Evolutionary conservation across 768 basidiomycete genomes (phyloP).

Genomic region (Mrakia gelida): DNA sequence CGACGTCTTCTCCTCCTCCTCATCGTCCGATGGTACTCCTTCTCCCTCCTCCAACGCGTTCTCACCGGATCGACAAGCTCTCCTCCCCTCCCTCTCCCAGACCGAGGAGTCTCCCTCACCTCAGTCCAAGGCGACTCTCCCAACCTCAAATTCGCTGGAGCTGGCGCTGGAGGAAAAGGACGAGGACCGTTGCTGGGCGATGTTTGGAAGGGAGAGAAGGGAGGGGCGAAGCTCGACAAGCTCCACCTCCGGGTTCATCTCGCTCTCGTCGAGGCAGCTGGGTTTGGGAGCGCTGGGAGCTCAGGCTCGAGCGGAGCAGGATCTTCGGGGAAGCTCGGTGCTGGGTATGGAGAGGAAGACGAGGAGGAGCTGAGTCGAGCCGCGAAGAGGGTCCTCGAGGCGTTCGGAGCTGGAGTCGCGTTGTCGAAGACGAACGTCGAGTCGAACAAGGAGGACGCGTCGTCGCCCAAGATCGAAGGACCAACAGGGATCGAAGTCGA

Average conservation of each 20-base stretch:
- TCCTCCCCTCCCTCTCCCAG: background rate
- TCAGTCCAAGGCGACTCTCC: background rate
- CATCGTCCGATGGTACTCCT: background rate
- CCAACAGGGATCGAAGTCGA: background rate
- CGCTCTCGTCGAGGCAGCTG: conserved; percentile 7
- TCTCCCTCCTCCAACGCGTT: conserved; percentile 1
- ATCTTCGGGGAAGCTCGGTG: background rate
- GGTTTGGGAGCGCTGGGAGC: background rate
- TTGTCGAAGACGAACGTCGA: background rate
- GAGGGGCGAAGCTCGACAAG: background rate
- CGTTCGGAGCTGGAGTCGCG: background rate
- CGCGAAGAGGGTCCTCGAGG: background rate
- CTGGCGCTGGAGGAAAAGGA: background rate
- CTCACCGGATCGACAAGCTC: background rate
- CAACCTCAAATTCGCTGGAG: background rate
- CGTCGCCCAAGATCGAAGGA: background rate
- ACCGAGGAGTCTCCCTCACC: background rate
- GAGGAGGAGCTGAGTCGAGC: background rate
- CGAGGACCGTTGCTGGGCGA: background rate
- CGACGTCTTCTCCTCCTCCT: background rate
- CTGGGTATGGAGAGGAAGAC: background rate
- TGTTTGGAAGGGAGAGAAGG: conserved; percentile 7
- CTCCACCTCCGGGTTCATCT: background rate
- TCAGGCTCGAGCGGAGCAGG: background rate
- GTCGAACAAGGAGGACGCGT: background rate